Conservation (phyloP, 495 filamentous ascomycete genomes). For the Xanthoparmelia taractica region DNA sequence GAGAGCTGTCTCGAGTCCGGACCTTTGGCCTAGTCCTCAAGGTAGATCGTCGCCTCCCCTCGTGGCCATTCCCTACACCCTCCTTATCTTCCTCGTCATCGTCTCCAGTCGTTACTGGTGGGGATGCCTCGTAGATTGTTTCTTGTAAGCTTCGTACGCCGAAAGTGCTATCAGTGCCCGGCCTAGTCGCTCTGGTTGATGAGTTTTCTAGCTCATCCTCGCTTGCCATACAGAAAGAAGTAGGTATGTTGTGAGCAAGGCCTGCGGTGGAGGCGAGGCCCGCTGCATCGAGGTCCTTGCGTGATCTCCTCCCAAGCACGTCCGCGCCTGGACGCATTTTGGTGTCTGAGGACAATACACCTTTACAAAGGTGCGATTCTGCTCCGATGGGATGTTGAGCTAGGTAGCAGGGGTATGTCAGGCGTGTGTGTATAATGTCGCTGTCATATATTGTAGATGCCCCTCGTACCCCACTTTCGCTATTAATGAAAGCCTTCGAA, state of each 20-base stretch:
- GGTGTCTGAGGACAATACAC: background rate
- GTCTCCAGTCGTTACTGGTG: constrained; percentile 30
- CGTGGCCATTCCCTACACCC: constrained; percentile 24
- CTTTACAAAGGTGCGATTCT: background rate
- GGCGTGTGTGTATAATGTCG: background rate
- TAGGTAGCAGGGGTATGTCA: background rate
- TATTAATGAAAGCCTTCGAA: background rate
- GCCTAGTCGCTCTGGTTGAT: constrained; percentile 11
- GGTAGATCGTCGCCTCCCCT: constrained; percentile 32
- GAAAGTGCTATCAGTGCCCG: constrained; percentile 42
- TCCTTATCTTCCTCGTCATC: constrained; percentile 27
- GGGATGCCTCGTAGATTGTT: constrained; percentile 37
- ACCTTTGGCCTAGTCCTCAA: constrained; percentile 29
- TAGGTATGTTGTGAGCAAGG: constrained; percentile 26
- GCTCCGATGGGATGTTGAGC: background rate
- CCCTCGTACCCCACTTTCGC: background rate
- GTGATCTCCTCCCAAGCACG: constrained; percentile 13
- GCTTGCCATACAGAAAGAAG: constrained; percentile 40
- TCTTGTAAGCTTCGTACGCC: constrained; percentile 60
- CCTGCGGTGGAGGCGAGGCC: constrained; percentile 6
- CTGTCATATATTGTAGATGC: background rate
- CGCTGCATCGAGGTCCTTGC: constrained; percentile 22
- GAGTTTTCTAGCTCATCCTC: constrained; percentile 28
- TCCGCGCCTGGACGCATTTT: constrained; percentile 22
- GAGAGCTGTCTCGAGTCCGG: constrained; percentile 26